phyloP scores from a whole-genome alignment of 2,329 filamentous ascomycete species.

The Cryphonectria nitschkei region DNA sequence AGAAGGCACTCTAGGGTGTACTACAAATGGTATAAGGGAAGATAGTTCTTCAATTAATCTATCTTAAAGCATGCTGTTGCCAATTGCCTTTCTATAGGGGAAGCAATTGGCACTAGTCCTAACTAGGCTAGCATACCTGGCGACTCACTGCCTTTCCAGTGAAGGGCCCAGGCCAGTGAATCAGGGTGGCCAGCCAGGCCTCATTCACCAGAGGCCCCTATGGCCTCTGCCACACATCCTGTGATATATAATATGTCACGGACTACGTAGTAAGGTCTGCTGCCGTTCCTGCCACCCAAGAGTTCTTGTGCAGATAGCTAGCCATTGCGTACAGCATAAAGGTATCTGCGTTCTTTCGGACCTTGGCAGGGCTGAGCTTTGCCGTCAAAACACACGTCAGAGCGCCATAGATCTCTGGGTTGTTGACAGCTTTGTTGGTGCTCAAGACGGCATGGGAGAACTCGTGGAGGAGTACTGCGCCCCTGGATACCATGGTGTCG shows the following conservation, averaged over 20 bases:
- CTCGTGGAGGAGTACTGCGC: not conserved
- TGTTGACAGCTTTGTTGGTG: not conserved
- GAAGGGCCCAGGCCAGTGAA: no score
- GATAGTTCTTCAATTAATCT: no score
- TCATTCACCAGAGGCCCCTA: no score
- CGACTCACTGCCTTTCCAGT: no score
- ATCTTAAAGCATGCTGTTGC: no score
- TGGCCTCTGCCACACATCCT: not conserved
- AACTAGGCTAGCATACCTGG: no score
- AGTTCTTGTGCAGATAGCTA: not conserved
- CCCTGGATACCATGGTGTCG: not conserved
- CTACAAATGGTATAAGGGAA: no score
- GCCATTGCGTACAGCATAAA: not conserved
- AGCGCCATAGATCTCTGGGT: not conserved
- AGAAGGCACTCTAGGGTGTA: no score
- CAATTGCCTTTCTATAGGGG: no score
- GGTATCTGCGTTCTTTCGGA: not conserved
- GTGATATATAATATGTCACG: not conserved
- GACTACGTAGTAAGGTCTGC: not conserved
- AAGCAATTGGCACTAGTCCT: no score
- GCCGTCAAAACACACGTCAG: not conserved
- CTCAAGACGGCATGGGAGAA: not conserved
- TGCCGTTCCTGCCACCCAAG: not conserved
- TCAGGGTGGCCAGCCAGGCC: no score
- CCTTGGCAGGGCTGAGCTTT: not conserved